Base-by-base conservation (phyloP, 306 rosid genomes). In the Trifolium dubium region DNA sequence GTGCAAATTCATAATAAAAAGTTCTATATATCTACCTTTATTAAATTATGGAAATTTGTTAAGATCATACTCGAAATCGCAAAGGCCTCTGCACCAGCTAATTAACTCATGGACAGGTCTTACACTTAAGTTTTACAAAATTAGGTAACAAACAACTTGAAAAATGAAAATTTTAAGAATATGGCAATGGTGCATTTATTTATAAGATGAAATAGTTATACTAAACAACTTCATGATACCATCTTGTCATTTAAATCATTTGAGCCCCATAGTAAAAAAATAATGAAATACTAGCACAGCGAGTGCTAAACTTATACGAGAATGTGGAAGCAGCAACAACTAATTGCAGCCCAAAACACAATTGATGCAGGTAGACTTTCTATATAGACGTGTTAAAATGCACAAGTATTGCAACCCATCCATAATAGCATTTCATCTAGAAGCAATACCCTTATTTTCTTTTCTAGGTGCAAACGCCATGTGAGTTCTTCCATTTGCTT, bases 401-500 rank as follows among this genome's bases (percentile, higher is more conserved):
- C 37, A 23, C 46, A 61, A 54, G 58, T 64, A 68, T 32, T 32
- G 49, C 60, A 75, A 51, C 50, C 65, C 64, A 55, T 49, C 62
- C 61, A 62, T 28, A 76, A 70, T 19, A 73, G 54, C 49, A 2
- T 53, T 58, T 31, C 32, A 28, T 32, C 15, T 11, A 43, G 46
- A 64, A 64, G 58, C 12, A 75, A 74, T 94, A 94, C 99, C 99
- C 97, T 90, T 72, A 92, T 67, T 87, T 96, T 83, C 87, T 90
- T 94, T 76, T 94, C 99, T 64, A 94, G 90, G 68, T 92, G 98
- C 83, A 94, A 81, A 44, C 99, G 92, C 99, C 99, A 92, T 3
- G 96, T 87, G 73, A 92, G 89, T 60, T 94, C 98, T 69, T 94
- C 99, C 84, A 94, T 79, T 81, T 94, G 98, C 85, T 88, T 94